A percentile compares a stretch with the other conserved stretches of the same genome.
These are phyloP conservation scores for Xerocomellus dryophilus DNA, from an alignment of 768 basidiomycete genomes.

Conservation along the genomic window DNA sequence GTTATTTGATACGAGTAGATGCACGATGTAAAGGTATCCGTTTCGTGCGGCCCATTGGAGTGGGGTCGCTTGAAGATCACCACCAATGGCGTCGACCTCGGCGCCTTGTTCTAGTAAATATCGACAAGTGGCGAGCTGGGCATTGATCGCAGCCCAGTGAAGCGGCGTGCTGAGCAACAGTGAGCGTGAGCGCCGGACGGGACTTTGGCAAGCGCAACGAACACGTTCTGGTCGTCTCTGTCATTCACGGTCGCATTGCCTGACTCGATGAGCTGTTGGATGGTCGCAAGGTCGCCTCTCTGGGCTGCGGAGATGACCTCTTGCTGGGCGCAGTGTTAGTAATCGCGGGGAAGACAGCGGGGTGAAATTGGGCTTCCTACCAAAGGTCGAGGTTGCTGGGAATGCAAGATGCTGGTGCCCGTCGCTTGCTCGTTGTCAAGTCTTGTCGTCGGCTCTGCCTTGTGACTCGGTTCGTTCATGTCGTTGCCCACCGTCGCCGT, in stretches of 20 bases:
- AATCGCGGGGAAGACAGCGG: background rate
- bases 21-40: conserved; percentile 94
- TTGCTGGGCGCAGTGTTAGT: conserved; percentile 25
- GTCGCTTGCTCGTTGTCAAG: conserved; percentile 27
- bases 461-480: conserved; percentile 32
- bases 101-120: conserved; percentile 90
- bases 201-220: conserved; percentile 7
- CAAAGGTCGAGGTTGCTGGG: conserved; percentile 23
- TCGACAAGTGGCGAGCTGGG: conserved; percentile 84
- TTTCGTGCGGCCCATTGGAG: conserved; percentile 98
- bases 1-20: conserved; percentile 82
- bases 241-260: conserved; percentile 71
- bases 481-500: conserved; percentile 19
- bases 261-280: conserved; percentile 67
- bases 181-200: conserved; percentile 5
- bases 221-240: conserved; percentile 84
- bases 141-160: conserved; percentile 98
- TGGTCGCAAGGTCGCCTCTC: conserved; percentile 68
- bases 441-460: conserved; percentile 30
- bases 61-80: conserved; percentile 91
- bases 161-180: conserved; percentile 59
- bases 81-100: conserved; percentile 90
- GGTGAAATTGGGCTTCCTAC: conserved; percentile 11
- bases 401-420: conserved; percentile 26
- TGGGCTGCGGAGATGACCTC: conserved; percentile 86